Evolutionary conservation across 2,329 filamentous ascomycete genomes (phyloP).

Genomic region (Colletotrichum somersetense): DNA sequence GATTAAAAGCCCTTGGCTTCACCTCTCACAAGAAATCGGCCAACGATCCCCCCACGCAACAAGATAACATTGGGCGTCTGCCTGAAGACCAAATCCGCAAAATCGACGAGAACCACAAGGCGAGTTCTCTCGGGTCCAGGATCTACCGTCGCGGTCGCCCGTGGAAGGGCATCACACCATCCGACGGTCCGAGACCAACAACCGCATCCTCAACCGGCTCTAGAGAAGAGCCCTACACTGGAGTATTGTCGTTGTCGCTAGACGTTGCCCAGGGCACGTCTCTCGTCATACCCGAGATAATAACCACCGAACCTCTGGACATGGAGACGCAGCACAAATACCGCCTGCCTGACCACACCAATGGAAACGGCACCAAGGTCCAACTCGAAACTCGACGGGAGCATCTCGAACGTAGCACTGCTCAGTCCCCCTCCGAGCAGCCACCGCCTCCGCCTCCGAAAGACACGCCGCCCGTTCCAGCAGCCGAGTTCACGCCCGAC

Average conservation of each 20-base stretch:
- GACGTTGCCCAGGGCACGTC: conserved; percentile 47
- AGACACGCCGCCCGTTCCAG: conserved; percentile 57
- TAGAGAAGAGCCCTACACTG: conserved; percentile 16
- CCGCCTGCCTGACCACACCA: conserved; percentile 76
- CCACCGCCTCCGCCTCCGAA: conserved; percentile 61
- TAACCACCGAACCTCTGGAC: conserved; percentile 62
- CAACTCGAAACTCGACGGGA: conserved; percentile 69
- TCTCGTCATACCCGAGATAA: conserved; percentile 63
- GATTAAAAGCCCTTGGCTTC: conserved; percentile 74
- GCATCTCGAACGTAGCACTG: conserved; percentile 65
- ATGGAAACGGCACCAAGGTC: conserved; percentile 75
- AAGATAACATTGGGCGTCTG: conserved; percentile 73
- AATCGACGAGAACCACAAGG: conserved; percentile 76
- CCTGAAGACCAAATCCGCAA: conserved; percentile 77
- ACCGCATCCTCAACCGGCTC: conserved; percentile 25
- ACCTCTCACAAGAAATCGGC: conserved; percentile 58
- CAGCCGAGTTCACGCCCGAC: conserved; percentile 62
- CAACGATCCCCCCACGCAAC: conserved; percentile 43
- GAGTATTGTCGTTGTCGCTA: conserved; percentile 31
- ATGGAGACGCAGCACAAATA: conserved; percentile 83
- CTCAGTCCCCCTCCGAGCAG: conserved; percentile 54
- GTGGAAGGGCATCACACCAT: conserved; percentile 74
- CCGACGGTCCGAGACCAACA: conserved; percentile 56
- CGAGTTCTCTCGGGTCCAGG: conserved; percentile 62
- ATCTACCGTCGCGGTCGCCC: conserved; percentile 77